Percentiles rank a stretch among this genome's conserved stretches.
These are phyloP conservation scores for Podospora conica DNA, from an alignment of 495 filamentous ascomycete species.

Conservation along the genomic window DNA sequence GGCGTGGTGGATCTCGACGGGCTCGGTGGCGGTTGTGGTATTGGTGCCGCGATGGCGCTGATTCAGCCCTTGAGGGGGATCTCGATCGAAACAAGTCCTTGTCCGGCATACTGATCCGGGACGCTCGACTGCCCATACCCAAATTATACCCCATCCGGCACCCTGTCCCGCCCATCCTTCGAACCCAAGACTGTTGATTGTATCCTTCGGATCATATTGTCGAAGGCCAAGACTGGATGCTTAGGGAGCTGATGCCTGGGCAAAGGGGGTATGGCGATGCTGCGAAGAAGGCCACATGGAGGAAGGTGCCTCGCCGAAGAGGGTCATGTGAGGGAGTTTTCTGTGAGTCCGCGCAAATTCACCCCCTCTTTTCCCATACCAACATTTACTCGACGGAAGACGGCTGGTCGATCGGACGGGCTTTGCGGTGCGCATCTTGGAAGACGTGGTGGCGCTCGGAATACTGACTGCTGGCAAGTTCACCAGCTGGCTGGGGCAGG, in stretches of 20 bases:
- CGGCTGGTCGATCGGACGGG: conserved; percentile 26
- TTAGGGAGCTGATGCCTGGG: conserved; percentile 9
- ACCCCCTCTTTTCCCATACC: conserved; percentile 24
- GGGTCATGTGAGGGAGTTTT: conserved; percentile 12
- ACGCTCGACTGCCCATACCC: background rate
- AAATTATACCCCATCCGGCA: background rate
- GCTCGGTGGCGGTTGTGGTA: background rate
- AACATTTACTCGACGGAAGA: conserved; percentile 15
- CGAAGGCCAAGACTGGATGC: background rate
- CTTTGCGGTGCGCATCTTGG: conserved; percentile 16
- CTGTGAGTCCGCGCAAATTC: conserved; percentile 18
- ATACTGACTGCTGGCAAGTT: background rate
- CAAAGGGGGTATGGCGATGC: conserved; percentile 13
- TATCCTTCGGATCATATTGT: background rate
- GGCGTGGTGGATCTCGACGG: background rate
- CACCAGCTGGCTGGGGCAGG: background rate
- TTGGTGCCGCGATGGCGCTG: background rate
- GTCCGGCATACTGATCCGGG: background rate
- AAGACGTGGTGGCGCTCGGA: background rate
- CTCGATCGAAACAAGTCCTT: background rate
- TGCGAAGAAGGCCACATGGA: conserved; percentile 8
- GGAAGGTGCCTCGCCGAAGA: conserved; percentile 7
- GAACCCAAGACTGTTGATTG: background rate
- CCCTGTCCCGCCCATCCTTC: background rate
- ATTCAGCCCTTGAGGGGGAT: conserved; percentile 3